These are phyloP conservation scores for Cerioporus squamosus DNA, from an alignment of 1,284 basidiomycete genomes.

Conservation along the genomic window DNA sequence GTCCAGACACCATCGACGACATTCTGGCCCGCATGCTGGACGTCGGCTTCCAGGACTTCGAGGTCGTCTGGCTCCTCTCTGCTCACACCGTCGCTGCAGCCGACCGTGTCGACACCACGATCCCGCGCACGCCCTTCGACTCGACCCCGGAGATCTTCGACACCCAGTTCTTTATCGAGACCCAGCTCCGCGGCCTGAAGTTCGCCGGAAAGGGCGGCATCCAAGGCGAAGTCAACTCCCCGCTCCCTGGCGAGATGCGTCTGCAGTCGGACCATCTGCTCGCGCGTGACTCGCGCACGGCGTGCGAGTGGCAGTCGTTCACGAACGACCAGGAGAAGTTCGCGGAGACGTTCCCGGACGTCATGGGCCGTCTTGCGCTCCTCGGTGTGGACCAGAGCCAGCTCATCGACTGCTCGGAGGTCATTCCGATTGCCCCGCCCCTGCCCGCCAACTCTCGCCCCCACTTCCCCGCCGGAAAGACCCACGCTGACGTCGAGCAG, in stretches of 20 bases:
- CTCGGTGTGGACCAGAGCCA: conserved; percentile 2
- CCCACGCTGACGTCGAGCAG: conserved; percentile 4
- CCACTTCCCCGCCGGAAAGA: conserved; percentile 9
- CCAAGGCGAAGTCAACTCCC: background rate
- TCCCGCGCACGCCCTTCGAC: conserved; percentile 2
- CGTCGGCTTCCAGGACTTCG: conserved; percentile 5
- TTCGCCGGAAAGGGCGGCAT: background rate
- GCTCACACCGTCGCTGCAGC: conserved; percentile 3
- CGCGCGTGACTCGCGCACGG: background rate
- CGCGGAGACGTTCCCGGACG: background rate
- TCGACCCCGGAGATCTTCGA: conserved; percentile 2
- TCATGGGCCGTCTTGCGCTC: background rate
- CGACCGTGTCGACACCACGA: background rate
- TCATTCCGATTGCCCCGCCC: conserved; percentile 27
- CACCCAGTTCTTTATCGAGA: conserved; percentile 6
- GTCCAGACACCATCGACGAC: conserved; percentile 17
- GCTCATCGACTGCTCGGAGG: conserved; percentile 29
- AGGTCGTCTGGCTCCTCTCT: conserved; percentile 5
- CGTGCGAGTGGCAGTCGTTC: conserved; percentile 6
- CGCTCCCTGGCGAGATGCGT: conserved; percentile 24
- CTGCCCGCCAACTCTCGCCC: background rate
- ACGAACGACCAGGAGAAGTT: conserved; percentile 7
- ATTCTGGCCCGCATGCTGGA: conserved; percentile 18
- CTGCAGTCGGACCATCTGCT: conserved; percentile 31
- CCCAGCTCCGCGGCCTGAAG: background rate